Conservation (phyloP, 768 basidiomycete genomes). For the Panus rudis region DNA sequence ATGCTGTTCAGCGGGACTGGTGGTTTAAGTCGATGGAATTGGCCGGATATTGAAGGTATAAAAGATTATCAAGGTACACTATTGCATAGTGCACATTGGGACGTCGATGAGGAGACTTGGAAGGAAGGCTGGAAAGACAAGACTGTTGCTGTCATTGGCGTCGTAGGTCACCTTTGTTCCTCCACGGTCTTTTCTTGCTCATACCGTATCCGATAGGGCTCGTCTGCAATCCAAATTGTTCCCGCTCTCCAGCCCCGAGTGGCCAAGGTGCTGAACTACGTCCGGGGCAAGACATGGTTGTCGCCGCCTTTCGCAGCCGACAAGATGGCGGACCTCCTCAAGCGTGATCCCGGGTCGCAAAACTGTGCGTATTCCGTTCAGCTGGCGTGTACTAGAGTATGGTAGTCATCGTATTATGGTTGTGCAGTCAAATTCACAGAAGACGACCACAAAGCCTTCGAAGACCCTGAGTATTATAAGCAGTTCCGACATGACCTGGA, state of each 20-base stretch:
- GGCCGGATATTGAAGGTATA: slow-evolving; percentile 60
- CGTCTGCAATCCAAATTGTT: slow-evolving; percentile 56
- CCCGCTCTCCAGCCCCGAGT: slow-evolving; percentile 50
- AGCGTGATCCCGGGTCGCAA: slow-evolving; percentile 27
- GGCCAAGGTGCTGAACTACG: slow-evolving; percentile 43
- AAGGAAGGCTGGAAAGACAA: slow-evolving; percentile 47
- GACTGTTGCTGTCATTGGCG: slow-evolving; percentile 51
- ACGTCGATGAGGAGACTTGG: slow-evolving; percentile 31
- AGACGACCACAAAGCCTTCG: slow-evolving; percentile 42
- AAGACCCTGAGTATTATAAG: slow-evolving; percentile 41
- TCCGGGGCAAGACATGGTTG: slow-evolving; percentile 56
- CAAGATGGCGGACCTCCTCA: slow-evolving; percentile 32
- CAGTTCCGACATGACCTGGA: slow-evolving; percentile 44
- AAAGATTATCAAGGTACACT: slow-evolving; percentile 49
- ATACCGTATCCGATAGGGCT: slow-evolving; percentile 34
- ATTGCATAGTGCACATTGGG: slow-evolving; percentile 61
- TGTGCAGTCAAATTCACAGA: slow-evolving; percentile 41
- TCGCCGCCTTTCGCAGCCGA: slow-evolving; percentile 37
- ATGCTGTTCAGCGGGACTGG: slow-evolving; percentile 53
- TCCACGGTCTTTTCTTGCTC: neutral
- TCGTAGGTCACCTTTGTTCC: slow-evolving; percentile 32
- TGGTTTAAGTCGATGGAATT: slow-evolving; percentile 49
- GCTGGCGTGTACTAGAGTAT: neutral
- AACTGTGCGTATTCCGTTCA: slow-evolving; percentile 34
- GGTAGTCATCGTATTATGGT: neutral